Evolutionary conservation across 2,329 filamentous ascomycete genomes (phyloP), one percentile per base, ranked within the genome.

Genomic region (Colletotrichum sp.): DNA sequence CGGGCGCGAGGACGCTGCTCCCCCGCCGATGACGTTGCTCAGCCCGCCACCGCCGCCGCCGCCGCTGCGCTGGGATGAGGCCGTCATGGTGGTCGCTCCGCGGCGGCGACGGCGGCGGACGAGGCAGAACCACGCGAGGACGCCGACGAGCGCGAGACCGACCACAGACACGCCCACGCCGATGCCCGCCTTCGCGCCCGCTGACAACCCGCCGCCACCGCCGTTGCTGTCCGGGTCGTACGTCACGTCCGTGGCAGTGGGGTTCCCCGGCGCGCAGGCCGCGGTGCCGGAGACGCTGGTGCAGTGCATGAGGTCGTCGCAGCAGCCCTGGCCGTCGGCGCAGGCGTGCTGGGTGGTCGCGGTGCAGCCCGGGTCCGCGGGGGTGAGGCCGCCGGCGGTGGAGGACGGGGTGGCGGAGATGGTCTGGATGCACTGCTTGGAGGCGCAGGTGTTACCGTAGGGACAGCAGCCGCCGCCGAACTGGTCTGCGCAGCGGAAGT

Each of bases 171-270:
- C 86, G 21, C 90, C 91, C 1, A 89, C 85, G 8, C 88, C 90
- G n/a, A 93, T 89, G 4, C 91, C 91, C 0, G 89, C 90, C 79
- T 89, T 91, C 4, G 89, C 90, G 1, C 88, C 90, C 2, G 85
- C 81, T 2, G 88, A 88, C 8, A 91, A 80, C 4, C 81, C 81
- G 4, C 71, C 74, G 30, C 59, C 68, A 30, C 63, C 69, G 66
- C 67, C 39, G 5, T 62, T 76, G 21, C 77, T 68, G 7, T 78
- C 76, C 4, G 83, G 78, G 1, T 81, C 80, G 3, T 82, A 81
- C 24, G 79, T 78, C 5, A 82, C 77, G 15, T 80, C 82, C n/a
- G 84, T 81, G 3, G 81, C 81, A 4, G 84, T 83, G 5, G 83
- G 81, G 60, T 81, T 81, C 7, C 82, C 80, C 6, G 82, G 79